Conservation (phyloP, 352 stramenopile genomes). For the Globisporangium canariense region DNA sequence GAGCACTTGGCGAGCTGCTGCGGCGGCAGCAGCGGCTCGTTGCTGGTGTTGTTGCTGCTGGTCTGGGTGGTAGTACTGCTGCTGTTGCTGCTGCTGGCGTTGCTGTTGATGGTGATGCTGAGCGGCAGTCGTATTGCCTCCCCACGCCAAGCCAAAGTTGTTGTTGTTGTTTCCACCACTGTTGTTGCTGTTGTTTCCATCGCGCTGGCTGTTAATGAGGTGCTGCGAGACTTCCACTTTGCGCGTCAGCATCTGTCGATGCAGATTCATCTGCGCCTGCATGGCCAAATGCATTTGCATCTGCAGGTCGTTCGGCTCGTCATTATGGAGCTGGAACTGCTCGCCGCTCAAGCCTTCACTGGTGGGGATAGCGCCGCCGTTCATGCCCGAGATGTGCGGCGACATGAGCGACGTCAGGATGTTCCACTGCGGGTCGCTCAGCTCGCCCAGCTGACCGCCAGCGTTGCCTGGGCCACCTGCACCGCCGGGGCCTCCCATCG, state of each 20-base stretch:
- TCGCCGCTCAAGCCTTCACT: constrained; percentile 36
- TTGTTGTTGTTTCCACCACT: constrained; percentile 4
- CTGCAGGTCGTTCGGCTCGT: constrained; percentile 60
- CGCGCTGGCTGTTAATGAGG: constrained; percentile 23
- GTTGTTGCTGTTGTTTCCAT: constrained; percentile 20
- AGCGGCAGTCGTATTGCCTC: background rate
- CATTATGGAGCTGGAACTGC: constrained; percentile 49
- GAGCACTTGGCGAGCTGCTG: constrained; percentile 15
- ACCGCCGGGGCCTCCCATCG: constrained; percentile 6
- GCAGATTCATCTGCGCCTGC: constrained; percentile 87
- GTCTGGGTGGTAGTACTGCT: constrained; percentile 19
- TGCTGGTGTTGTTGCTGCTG: constrained; percentile 23
- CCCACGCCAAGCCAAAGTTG: constrained; percentile 12
- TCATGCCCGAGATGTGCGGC: constrained; percentile 48
- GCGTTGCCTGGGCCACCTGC: background rate
- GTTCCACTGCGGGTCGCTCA: constrained; percentile 75
- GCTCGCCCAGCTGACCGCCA: constrained; percentile 26
- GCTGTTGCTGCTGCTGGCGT: constrained; percentile 18
- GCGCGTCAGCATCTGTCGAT: constrained; percentile 84
- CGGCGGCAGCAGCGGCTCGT: background rate
- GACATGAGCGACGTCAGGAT: constrained; percentile 80
- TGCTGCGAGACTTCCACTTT: constrained; percentile 83
- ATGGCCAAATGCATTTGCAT: constrained; percentile 86
- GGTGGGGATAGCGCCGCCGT: constrained; percentile 17
- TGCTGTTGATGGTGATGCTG: constrained; percentile 15